A percentile compares a stretch with the other conserved stretches of the same genome.
phyloP scores from a whole-genome alignment of 129 eudicot species.

The Tanacetum coccineum region DNA sequence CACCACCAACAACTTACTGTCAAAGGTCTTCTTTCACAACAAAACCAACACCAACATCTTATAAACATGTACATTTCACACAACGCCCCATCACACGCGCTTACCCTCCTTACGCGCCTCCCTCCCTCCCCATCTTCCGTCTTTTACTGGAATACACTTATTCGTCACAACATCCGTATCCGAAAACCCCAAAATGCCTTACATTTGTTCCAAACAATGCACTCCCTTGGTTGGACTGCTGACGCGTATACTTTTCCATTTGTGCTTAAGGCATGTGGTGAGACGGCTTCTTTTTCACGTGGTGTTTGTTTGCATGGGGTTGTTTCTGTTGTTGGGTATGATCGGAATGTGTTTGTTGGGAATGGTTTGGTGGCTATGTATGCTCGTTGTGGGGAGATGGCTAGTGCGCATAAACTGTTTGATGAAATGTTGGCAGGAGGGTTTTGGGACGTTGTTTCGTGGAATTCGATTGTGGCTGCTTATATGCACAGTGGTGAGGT shows the following conservation, averaged over 20 bases:
- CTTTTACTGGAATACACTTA: conserved; percentile 57
- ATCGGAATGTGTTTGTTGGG: conserved; percentile 57
- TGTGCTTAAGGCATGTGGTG: conserved; percentile 66
- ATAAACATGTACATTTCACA: conserved; percentile 32
- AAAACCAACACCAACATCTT: conserved; percentile 7
- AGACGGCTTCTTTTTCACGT: conserved; percentile 15
- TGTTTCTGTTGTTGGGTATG: conserved; percentile 37
- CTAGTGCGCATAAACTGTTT: conserved; percentile 53
- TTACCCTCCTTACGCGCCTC: conserved; percentile 37
- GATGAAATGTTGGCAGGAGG: conserved; percentile 48
- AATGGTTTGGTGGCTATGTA: conserved; percentile 68
- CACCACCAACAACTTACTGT: conserved; percentile 48
- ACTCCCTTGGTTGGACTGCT: conserved; percentile 42
- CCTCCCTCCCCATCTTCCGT: conserved; percentile 38
- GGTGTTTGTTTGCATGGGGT: conserved; percentile 48
- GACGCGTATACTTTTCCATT: conserved; percentile 69
- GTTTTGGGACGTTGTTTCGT: conserved; percentile 52
- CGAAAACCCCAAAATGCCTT: conserved; percentile 24
- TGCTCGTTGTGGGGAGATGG: conserved; percentile 47
- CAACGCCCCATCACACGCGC: conserved; percentile 34
- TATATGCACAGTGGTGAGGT: conserved; percentile 50
- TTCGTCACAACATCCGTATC: conserved; percentile 30
- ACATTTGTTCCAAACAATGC: conserved; percentile 40
- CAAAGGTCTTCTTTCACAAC: conserved; percentile 26
- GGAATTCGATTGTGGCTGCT: conserved; percentile 68